Percentiles rank a stretch among this genome's conserved stretches.
These are phyloP conservation scores for Fusarium sp. DNA, from an alignment of 2,329 filamentous ascomycete genomes.

Conservation along the genomic window DNA sequence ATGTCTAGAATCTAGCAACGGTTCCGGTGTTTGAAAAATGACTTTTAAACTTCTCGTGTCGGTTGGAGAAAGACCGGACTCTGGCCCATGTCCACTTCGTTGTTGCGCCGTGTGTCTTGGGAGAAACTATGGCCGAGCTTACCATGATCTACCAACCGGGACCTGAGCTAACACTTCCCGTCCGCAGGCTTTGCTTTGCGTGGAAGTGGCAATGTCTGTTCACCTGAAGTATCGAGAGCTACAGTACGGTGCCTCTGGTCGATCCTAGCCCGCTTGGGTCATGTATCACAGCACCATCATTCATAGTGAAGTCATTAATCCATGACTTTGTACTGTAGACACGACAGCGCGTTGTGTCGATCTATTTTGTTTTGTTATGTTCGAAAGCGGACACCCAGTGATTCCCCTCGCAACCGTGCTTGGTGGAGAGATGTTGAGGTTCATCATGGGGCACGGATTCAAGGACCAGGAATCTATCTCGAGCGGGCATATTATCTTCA, in stretches of 20 bases:
- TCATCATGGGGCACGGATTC: constrained; percentile 20
- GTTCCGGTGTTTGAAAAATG: constrained; percentile 20
- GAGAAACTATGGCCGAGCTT: constrained; percentile 12
- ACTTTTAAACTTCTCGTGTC: constrained; percentile 3
- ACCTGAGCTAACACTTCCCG: constrained; percentile 32
- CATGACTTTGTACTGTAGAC: constrained; percentile 6
- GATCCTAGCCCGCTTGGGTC: constrained; percentile 41
- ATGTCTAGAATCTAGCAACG: constrained; percentile 7
- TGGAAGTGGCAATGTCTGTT: constrained; percentile 42
- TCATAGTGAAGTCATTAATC: constrained; percentile 34
- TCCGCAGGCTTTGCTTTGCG: constrained; percentile 27
- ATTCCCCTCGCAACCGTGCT: constrained; percentile 23
- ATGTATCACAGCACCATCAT: constrained; percentile 31
- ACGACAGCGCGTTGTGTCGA: constrained; percentile 27
- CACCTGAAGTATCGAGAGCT: constrained; percentile 32
- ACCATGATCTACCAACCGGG: constrained; percentile 25
- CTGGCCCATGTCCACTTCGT: constrained; percentile 22
- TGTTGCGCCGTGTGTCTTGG: constrained; percentile 27
- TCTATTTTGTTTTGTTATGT: constrained; percentile 39
- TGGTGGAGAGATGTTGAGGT: constrained; percentile 15
- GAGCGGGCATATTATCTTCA: constrained; percentile 7
- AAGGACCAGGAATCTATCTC: constrained; percentile 18
- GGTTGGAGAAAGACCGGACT: constrained; percentile 2
- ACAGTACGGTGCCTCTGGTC: constrained; percentile 3
- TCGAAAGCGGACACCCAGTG: constrained; percentile 11